phyloP scores from a whole-genome alignment of 1,284 basidiomycete genomes.

The Laetiporus sulphureus region DNA sequence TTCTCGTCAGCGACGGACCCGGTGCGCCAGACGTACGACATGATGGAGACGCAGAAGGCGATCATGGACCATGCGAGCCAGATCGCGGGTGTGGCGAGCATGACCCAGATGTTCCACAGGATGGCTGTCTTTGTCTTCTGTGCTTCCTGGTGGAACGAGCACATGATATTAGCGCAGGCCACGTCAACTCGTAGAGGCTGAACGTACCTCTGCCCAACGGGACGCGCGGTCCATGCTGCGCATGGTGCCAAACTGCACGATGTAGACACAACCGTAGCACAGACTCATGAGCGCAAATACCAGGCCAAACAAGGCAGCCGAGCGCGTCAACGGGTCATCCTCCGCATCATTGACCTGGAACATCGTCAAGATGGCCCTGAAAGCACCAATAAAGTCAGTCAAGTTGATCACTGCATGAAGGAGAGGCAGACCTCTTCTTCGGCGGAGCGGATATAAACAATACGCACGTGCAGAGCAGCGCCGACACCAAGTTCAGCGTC shows the following conservation, averaged over 20 bases:
- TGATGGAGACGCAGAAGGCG: constrained; percentile 59
- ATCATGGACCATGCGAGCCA: constrained; percentile 78
- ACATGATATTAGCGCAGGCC: not conserved
- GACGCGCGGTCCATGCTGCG: constrained; percentile 69
- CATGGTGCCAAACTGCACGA: constrained; percentile 74
- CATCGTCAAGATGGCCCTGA: constrained; percentile 66
- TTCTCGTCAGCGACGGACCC: constrained; percentile 43
- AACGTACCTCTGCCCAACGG: constrained; percentile 64
- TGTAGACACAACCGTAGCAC: constrained; percentile 71
- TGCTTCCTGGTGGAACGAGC: constrained; percentile 47
- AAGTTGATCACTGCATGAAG: not conserved
- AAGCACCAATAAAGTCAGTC: not conserved
- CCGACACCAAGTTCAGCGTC: constrained; percentile 70
- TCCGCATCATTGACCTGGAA: constrained; percentile 61
- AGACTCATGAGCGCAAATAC: constrained; percentile 68
- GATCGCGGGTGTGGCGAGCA: constrained; percentile 65
- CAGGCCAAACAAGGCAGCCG: constrained; percentile 58
- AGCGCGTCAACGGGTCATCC: constrained; percentile 59
- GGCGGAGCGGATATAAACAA: constrained; percentile 1
- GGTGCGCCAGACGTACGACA: constrained; percentile 68
- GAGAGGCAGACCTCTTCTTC: constrained; percentile 6
- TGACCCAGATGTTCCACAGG: constrained; percentile 77
- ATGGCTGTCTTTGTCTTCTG: constrained; percentile 57
- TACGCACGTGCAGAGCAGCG: constrained; percentile 60
- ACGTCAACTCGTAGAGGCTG: not conserved